Evolutionary conservation across 768 basidiomycete genomes (phyloP).

Genomic region (Amanita rimosa): DNA sequence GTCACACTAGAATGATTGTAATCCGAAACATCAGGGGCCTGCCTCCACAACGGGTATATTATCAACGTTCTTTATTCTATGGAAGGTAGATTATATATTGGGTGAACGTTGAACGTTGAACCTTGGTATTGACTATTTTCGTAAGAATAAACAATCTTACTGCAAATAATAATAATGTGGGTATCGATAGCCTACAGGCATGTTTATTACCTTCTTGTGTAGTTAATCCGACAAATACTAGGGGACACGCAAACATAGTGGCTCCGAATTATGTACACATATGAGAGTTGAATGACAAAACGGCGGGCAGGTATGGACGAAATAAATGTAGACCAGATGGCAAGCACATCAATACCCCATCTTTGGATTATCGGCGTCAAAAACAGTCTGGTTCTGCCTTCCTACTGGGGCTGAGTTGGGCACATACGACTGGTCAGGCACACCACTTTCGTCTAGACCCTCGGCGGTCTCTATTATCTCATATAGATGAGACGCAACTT

Average conservation of each 20-base stretch:
- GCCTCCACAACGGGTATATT: conserved; percentile 46
- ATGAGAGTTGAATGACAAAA: neutral
- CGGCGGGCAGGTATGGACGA: neutral
- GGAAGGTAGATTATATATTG: conserved; percentile 35
- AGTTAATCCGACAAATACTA: neutral
- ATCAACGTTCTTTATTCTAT: conserved; percentile 72
- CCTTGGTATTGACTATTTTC: too few relatives aligned
- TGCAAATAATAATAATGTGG: conserved; percentile 60
- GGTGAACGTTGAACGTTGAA: too few relatives aligned
- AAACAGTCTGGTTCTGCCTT: conserved; percentile 51
- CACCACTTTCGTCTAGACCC: conserved; percentile 75
- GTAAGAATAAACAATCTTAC: conserved; percentile 78
- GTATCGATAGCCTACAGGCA: neutral
- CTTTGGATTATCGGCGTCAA: conserved; percentile 56
- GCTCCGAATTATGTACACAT: too few relatives aligned
- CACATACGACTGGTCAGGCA: conserved; percentile 74
- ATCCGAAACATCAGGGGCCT: too few relatives aligned
- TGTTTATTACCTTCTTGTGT: neutral
- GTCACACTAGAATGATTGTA: too few relatives aligned
- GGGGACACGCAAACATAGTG: too few relatives aligned
- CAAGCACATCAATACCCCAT: neutral
- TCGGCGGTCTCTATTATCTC: conserved; percentile 96
- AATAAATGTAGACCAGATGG: neutral
- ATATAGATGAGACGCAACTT: conserved; percentile 85
- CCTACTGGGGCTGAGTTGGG: conserved; percentile 47